Base-by-base conservation (phyloP, 2,329 filamentous ascomycete species). In the Fusarium equiseti region DNA sequence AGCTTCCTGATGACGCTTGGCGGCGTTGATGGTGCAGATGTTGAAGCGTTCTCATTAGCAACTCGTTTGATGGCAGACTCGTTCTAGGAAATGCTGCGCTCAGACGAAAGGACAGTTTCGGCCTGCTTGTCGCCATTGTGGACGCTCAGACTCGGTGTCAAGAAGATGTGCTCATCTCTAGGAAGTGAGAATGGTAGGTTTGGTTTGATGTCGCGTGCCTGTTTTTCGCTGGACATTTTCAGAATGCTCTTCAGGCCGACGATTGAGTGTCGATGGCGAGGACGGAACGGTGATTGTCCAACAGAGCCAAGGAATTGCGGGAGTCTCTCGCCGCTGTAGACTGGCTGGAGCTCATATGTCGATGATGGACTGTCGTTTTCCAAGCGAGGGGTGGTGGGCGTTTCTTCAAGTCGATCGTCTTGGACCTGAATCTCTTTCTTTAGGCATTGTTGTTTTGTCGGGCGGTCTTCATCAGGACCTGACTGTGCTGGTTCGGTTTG, bases 221-320 rank as follows among this genome's bases (percentile, higher is more conserved):
- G 32, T 42, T 55, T 50, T 11, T 38, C 50, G 9, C 40, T 32
- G 27, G 66, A 42, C 12, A 44, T 31, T 40, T 71, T 76, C 3
- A 76, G 59, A 27, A 76, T 76, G 10, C 73, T 49, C 49, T 58
- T 75, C 22, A 74, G 43, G n/a, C 72, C 68, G 11, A 73, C 13
- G 2, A 70, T 45, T 11, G 59, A 45, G 15, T 66, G 55, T 7
- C 71, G 63, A 45, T 76, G 73, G 45, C 62, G 71, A 16, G 70
- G 74, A 26, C 57, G 58, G 53, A 71, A 76, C 5, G 52, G 53
- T 9, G 51, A 40, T 16, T 62, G 59, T 9, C 59, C 63, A 10
- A 35, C 54, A 13, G 53, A 61, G 29, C 45, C 54, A 20, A 54
- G 55, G 4, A 7, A 48, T 22, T 40, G 16, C 26, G 32, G 12